These are phyloP conservation scores for Plantago lanceolata DNA, from an alignment of 305 asterid species.

Conservation along the genomic window DNA sequence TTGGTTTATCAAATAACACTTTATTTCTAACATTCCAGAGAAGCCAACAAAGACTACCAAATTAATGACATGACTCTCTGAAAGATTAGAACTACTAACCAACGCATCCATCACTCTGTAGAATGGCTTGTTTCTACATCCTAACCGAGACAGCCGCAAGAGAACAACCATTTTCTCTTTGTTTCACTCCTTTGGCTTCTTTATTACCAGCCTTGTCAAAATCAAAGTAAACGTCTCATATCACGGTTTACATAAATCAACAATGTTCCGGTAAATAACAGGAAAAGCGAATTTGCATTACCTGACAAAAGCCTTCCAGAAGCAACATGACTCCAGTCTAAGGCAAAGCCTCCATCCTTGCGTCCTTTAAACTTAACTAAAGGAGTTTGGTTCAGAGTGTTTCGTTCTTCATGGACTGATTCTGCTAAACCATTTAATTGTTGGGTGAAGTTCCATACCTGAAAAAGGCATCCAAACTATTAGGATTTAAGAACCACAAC, in stretches of 20 bases:
- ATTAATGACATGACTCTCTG: no score
- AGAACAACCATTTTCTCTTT: constrained; percentile 64
- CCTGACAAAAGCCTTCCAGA: constrained; percentile 90
- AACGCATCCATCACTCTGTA: constrained; percentile 94
- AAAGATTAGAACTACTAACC: no score
- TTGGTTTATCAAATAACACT: no score
- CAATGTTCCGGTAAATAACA: neutral
- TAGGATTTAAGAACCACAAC: constrained; percentile 7
- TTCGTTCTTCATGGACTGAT: constrained; percentile 47
- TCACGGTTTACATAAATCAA: neutral
- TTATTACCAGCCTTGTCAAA: neutral
- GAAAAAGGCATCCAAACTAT: constrained; percentile 18
- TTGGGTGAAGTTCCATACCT: constrained; percentile 92
- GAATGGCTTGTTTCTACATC: constrained; percentile 80
- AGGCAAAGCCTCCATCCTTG: constrained; percentile 91
- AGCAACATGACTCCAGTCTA: constrained; percentile 90
- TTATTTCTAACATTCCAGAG: no score
- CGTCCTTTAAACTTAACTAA: constrained; percentile 66
- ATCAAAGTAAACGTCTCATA: constrained; percentile 5
- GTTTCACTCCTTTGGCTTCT: neutral
- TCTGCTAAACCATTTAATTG: constrained; percentile 63
- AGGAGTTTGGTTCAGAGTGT: constrained; percentile 59
- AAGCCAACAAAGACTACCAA: no score
- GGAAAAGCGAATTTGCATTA: constrained; percentile 19
- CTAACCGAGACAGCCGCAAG: constrained; percentile 65